A percentile compares a stretch with the other conserved stretches of the same genome.
Evolutionary conservation across 1,284 basidiomycete genomes (phyloP).

Genomic region (Microbotryum violaceum): DNA sequence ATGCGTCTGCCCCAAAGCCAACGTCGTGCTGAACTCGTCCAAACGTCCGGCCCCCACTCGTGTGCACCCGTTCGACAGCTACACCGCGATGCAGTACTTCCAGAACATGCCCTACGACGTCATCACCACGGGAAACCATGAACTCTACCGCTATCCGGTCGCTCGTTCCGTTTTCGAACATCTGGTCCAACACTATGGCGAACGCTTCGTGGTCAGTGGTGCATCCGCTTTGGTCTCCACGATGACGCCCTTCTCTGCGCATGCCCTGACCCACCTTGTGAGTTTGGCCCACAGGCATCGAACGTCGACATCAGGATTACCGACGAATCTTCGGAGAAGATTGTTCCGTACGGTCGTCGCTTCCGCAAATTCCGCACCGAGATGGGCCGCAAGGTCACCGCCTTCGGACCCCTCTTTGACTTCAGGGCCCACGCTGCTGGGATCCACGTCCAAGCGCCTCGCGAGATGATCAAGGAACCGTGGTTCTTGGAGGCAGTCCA

Average conservation of each 20-base stretch:
- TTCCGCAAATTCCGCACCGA: conserved; percentile 34
- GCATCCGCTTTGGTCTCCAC: conserved; percentile 2
- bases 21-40: neutral
- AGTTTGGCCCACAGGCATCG: conserved; percentile 15
- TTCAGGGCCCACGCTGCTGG: conserved; percentile 33
- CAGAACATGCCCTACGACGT: conserved; percentile 33
- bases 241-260: neutral
- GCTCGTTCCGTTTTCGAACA: conserved; percentile 28
- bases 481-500: conserved; percentile 36
- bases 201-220: conserved; percentile 10
- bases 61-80: conserved; percentile 4
- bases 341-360: conserved; percentile 28
- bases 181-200: conserved; percentile 24
- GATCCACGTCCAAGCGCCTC: conserved; percentile 21
- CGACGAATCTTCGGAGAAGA: neutral
- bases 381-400: conserved; percentile 33
- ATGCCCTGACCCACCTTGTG: conserved; percentile 13
- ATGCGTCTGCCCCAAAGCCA: too few relatives aligned
- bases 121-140: conserved; percentile 37
- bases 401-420: conserved; percentile 37
- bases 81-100: conserved; percentile 29
- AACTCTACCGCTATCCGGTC: conserved; percentile 35
- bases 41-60: neutral
- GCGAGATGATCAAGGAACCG: conserved; percentile 31
- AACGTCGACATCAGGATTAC: conserved; percentile 30